A percentile compares a stretch with the other conserved stretches of the same genome.
These are phyloP conservation scores for Pecoramyces ruminantium DNA, from an alignment of 192 early-diverging fungal species.

Conservation along the genomic window DNA sequence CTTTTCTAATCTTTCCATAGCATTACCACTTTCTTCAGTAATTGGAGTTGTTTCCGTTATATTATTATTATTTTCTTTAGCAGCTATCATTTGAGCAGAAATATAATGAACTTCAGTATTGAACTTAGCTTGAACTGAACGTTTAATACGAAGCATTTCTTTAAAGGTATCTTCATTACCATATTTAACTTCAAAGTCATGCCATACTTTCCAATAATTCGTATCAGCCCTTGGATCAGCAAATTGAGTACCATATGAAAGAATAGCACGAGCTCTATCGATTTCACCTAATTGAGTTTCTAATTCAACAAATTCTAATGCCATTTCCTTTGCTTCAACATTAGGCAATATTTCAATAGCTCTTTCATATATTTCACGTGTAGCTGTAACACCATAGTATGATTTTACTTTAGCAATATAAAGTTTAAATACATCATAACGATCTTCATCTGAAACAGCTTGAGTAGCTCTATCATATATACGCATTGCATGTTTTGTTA, in stretches of 20 bases:
- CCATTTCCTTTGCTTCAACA: slow-evolving; percentile 53
- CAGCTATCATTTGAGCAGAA: slow-evolving; percentile 31
- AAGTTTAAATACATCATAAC: slow-evolving; percentile 64
- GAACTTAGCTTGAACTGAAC: slow-evolving; percentile 67
- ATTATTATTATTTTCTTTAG: slow-evolving; percentile 3
- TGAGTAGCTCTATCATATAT: slow-evolving; percentile 84
- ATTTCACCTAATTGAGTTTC: slow-evolving; percentile 77
- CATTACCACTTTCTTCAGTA: slow-evolving; percentile 6
- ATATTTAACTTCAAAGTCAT: slow-evolving; percentile 29
- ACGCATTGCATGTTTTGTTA: slow-evolving; percentile 78
- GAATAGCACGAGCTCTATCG: slow-evolving; percentile 19
- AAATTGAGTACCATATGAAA: too few relatives aligned
- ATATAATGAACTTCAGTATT: slow-evolving; percentile 58
- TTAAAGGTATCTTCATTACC: slow-evolving; percentile 56
- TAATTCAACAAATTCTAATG: slow-evolving; percentile 63
- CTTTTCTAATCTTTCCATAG: neutral
- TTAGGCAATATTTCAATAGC: slow-evolving; percentile 79
- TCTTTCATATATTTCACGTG: slow-evolving; percentile 83
- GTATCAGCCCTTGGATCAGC: too few relatives aligned
- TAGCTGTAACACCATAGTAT: slow-evolving; percentile 69
- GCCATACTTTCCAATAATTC: slow-evolving; percentile 12
- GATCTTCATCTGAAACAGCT: slow-evolving; percentile 56
- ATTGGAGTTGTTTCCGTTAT: neutral
- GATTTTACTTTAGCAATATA: slow-evolving; percentile 78
- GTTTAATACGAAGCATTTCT: slow-evolving; percentile 91